Percentiles rank a stretch among this genome's conserved stretches.
These are phyloP conservation scores for Cenchrus americanus DNA, from an alignment of 176 grass and related monocot species.

Conservation along the genomic window DNA sequence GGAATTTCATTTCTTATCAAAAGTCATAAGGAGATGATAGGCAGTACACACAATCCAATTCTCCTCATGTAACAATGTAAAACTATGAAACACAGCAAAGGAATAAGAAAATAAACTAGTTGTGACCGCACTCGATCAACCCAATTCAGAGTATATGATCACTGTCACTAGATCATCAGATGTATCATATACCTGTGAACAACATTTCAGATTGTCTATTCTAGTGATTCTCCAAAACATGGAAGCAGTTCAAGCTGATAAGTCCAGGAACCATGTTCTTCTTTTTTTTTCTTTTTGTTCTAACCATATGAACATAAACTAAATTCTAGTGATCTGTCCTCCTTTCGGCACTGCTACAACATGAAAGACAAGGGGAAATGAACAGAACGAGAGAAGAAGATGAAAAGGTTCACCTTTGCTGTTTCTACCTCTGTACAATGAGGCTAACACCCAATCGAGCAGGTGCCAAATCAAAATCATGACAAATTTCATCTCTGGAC, in stretches of 20 bases:
- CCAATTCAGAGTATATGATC: slow-evolving; percentile 34
- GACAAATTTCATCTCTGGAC: slow-evolving; percentile 40
- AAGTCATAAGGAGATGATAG: slow-evolving; percentile 44
- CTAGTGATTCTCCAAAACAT: slow-evolving; percentile 15
- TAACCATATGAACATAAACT: slow-evolving; percentile 59
- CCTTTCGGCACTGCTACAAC: slow-evolving; percentile 47
- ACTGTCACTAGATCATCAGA: slow-evolving; percentile 43
- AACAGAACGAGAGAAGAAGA: slow-evolving; percentile 34
- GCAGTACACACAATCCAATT: slow-evolving; percentile 53
- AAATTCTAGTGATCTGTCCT: slow-evolving; percentile 49
- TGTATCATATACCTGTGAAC: slow-evolving; percentile 16
- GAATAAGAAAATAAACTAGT: not conserved
- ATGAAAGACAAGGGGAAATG: slow-evolving; percentile 35
- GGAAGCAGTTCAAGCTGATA: slow-evolving; percentile 31
- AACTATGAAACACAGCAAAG: slow-evolving; percentile 5
- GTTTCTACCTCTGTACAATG: slow-evolving; percentile 59
- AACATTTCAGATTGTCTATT: slow-evolving; percentile 41
- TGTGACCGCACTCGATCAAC: slow-evolving; percentile 23
- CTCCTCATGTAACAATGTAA: slow-evolving; percentile 39
- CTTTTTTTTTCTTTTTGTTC: slow-evolving; percentile 23
- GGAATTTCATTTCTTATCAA: slow-evolving; percentile 32
- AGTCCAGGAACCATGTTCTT: slow-evolving; percentile 32
- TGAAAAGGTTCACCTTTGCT: slow-evolving; percentile 58
- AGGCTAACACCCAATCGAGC: slow-evolving; percentile 44
- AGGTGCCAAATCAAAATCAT: slow-evolving; percentile 53